These are phyloP conservation scores for Aspergillus avenaceus DNA, from an alignment of 495 filamentous ascomycete species.

Conservation along the genomic window DNA sequence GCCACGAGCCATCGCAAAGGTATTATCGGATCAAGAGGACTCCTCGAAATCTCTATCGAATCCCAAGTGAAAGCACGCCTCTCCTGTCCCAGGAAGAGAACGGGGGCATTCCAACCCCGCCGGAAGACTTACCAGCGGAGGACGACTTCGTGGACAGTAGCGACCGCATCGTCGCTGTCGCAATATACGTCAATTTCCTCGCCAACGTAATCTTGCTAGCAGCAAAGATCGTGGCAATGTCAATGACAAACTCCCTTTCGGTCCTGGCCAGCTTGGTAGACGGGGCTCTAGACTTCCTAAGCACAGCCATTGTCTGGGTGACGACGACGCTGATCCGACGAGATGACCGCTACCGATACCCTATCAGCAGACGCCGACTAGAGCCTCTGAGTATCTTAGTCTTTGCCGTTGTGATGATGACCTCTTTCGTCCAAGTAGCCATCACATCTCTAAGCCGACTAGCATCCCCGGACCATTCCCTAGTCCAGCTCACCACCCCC, in stretches of 20 bases:
- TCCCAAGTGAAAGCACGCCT: conserved; percentile 66
- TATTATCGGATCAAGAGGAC: conserved; percentile 65
- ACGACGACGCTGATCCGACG: conserved; percentile 70
- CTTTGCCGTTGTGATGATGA: conserved; percentile 82
- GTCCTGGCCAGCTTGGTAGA: conserved; percentile 88
- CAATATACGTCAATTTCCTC: conserved; percentile 82
- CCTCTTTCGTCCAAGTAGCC: conserved; percentile 80
- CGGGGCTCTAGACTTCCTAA: conserved; percentile 81
- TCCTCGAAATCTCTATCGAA: conserved; percentile 72
- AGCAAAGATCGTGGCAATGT: conserved; percentile 75
- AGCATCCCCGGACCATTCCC: conserved; percentile 55
- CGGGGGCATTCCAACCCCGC: conserved; percentile 26
- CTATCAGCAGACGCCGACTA: conserved; percentile 71
- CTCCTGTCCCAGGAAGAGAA: conserved; percentile 42
- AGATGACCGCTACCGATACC: conserved; percentile 77
- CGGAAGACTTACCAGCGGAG: conserved; percentile 39
- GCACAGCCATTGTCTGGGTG: conserved; percentile 80
- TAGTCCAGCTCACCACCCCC: conserved; percentile 68
- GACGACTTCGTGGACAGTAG: conserved; percentile 57
- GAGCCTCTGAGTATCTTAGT: conserved; percentile 77
- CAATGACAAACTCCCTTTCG: conserved; percentile 78
- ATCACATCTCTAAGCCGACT: conserved; percentile 68
- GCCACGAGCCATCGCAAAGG: conserved; percentile 3
- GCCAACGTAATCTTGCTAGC: conserved; percentile 76
- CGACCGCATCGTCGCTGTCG: conserved; percentile 65